Base-by-base conservation (phyloP, 352 stramenopile genomes). In the Phytopythium chamaehyphon region DNA sequence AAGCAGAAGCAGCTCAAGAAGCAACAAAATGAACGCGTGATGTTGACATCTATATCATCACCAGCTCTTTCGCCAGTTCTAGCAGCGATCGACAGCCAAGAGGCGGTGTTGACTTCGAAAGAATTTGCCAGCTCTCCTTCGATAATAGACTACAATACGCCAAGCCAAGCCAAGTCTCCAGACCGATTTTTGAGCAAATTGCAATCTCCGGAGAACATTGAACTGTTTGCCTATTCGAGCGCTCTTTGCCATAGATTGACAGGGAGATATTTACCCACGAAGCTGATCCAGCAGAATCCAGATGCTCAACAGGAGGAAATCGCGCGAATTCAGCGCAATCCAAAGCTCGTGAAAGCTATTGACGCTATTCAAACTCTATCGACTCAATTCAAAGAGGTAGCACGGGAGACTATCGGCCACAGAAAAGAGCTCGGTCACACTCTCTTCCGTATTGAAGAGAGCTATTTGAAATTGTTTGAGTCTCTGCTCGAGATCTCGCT, bases 401-500 rank as follows among this genome's bases (percentile, higher is more conserved):
- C 80, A 1, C 73, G 76, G 18, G 69, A 72, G 24, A 78, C 76
- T 2, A 69, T 88, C 49, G 76, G 76, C 0, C 80, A 90, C 23
- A 74, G 80, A 4, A 82, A 72, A 44, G 76, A 87, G 38, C 57
- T 90, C 1, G 80, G 80, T 0, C 76, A 86, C 38, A 55, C 71
- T 14, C 56, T 90, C 10, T 74, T 90, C 38, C 78, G 75, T 4
- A 85, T 90, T 24, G 76, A 90, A 61, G 75, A 85, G 44, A 86
- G 59, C 45, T 90, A 90, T 45, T 52, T 90, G 37, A 83, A 83
- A 40, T 62, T 88, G 1, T 90, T 88, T 63, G 80, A 90, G 39
- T 86, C 85, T 55, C 57, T 90, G 28, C 47, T 88, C n/a, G 80
- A 88, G 55, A 65, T 86, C 35, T 85, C 80, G 3, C 18, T 90